phyloP scores from a whole-genome alignment of 2,329 filamentous ascomycete genomes.

The Fusarium verrucosum region DNA sequence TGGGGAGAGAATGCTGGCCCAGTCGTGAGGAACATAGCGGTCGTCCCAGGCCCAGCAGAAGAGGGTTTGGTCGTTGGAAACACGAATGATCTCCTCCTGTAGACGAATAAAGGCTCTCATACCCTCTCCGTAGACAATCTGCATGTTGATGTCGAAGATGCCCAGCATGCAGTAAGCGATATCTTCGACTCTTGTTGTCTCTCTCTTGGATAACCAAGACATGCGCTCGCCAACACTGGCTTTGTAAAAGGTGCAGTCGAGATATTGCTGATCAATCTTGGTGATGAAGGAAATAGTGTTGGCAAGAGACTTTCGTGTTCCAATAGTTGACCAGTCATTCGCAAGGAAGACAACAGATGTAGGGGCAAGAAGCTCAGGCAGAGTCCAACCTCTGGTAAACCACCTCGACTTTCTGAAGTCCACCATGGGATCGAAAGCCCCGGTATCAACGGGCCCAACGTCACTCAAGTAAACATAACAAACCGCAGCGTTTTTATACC shows the following conservation, averaged over 20 bases:
- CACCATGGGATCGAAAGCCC: slow-evolving; percentile 15
- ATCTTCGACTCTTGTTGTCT: slow-evolving; percentile 11
- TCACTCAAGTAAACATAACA: slow-evolving; percentile 13
- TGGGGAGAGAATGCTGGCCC: slow-evolving; percentile 13
- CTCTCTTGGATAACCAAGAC: slow-evolving; percentile 16
- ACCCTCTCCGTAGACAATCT: slow-evolving; percentile 20
- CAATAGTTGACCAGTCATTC: slow-evolving; percentile 18
- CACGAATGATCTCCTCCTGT: slow-evolving; percentile 23
- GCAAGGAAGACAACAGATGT: slow-evolving; percentile 20
- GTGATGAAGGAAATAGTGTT: slow-evolving; percentile 20
- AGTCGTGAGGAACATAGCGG: slow-evolving; percentile 13
- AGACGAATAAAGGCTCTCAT: slow-evolving; percentile 14
- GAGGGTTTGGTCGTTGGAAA: slow-evolving; percentile 17
- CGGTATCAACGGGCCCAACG: neutral
- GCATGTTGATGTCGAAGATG: slow-evolving; percentile 29
- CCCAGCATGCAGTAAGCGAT: slow-evolving; percentile 25
- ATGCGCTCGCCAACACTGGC: slow-evolving; percentile 21
- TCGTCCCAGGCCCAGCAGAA: slow-evolving; percentile 26
- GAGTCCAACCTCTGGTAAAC: slow-evolving; percentile 21
- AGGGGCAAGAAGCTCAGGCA: slow-evolving; percentile 19
- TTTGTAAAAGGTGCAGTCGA: slow-evolving; percentile 22
- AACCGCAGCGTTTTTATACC: slow-evolving; percentile 22
- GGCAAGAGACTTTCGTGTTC: slow-evolving; percentile 12
- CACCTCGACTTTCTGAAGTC: slow-evolving; percentile 13
- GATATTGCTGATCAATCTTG: slow-evolving; percentile 24